These are phyloP conservation scores for Phialophora verrucosa DNA, from an alignment of 2,329 filamentous ascomycete genomes.

Conservation along the genomic window DNA sequence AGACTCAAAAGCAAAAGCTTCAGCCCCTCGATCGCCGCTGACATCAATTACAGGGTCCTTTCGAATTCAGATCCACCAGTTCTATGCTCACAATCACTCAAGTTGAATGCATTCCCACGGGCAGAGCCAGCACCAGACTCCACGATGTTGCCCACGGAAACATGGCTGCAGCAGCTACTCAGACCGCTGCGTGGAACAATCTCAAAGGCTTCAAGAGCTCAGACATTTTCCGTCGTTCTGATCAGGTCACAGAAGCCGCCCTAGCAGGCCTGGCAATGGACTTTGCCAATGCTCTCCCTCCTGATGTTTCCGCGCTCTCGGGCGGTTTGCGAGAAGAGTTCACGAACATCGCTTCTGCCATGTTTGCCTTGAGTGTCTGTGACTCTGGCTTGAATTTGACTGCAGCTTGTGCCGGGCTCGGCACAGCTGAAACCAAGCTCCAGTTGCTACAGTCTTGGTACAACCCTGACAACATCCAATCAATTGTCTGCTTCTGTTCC, in stretches of 20 bases:
- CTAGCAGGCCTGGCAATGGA: conserved; percentile 16
- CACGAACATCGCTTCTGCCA: conserved; percentile 28
- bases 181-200: conserved; percentile 4
- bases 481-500: conserved; percentile 31
- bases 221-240: conserved; percentile 22
- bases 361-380: conserved; percentile 33
- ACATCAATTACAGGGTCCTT: conserved; percentile 32
- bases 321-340: conserved; percentile 21
- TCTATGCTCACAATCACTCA: conserved; percentile 36
- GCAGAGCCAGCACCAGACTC: conserved; percentile 29
- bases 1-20: neutral
- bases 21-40: conserved; percentile 7
- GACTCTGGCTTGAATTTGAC: conserved; percentile 33
- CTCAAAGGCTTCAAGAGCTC: conserved; percentile 8
- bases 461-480: conserved; percentile 28
- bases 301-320: conserved; percentile 26
- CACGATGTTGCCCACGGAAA: conserved; percentile 20
- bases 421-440: conserved; percentile 25
- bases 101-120: conserved; percentile 35
- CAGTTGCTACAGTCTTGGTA: conserved; percentile 27
- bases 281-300: conserved; percentile 26
- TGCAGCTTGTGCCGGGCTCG: conserved; percentile 27
- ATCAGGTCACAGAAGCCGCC: conserved; percentile 13
- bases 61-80: conserved; percentile 28
- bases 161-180: conserved; percentile 8